Evolutionary conservation across 371 early-diverging fungal species (phyloP), one percentile per base, ranked within the genome.

Genomic region (Hamiltosporidium tvaerminnensis): DNA sequence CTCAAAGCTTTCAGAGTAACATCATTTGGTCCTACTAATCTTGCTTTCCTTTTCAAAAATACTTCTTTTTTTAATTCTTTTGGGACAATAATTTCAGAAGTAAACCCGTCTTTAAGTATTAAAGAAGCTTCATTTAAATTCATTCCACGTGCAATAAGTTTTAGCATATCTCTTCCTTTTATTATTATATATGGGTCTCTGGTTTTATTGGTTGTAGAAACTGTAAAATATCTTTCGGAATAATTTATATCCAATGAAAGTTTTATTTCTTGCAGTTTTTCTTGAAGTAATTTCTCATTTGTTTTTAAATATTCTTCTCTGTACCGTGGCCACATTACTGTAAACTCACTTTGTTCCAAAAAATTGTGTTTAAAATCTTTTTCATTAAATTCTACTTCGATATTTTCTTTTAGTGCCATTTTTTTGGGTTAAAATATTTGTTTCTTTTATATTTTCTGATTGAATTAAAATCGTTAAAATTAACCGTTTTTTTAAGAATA

Each of bases 141-240:
- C 9, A 73, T 67, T 14, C 77, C 76, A 37, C 69, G 56, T 39
- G 59, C 31, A 16, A 79, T 44, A 23, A 77, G 53, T 55, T 69
- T 66, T 31, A 79, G 61, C 41, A 73, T 52, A 31, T 76, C 74
- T 39, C 68, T 48, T 12, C 69, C 76, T 53, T 72, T 69, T 14
- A 79, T 53, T 52, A 79, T 65, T 34, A 68, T 67, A 59, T 70
- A 75, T 41, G 77, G 77, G 60, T 79, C 80, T 44, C 74, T 64
- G 48, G 77, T 79, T 10, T 66, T 55, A 34, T 10, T 52, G 30
- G 64, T 76, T 37, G 79, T 79, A 31, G n/a, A 31, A 34, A 76
- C 68, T 12, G 55, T 52, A 23, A 79, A 65, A 9, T 52, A 55
- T 47, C 59, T 63, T 49, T 70, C 64, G 35, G 66, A 61, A 47